phyloP scores from a whole-genome alignment of 495 filamentous ascomycete genomes.

The Aspergillus cavernicola region DNA sequence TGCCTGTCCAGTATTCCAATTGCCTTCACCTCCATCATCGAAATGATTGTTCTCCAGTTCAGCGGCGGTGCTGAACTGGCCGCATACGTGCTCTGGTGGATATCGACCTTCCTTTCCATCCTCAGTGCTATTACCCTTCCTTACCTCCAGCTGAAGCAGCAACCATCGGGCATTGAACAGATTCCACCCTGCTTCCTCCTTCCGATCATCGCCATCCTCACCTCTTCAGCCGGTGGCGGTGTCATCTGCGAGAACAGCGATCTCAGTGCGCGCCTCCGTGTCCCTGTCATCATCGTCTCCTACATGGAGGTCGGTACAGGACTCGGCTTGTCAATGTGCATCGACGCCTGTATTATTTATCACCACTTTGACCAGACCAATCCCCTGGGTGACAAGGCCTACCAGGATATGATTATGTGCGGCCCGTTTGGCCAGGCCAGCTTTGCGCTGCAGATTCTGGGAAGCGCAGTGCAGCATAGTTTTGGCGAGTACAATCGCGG shows the following conservation, averaged over 20 bases:
- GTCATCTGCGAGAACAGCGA: conserved; percentile 18
- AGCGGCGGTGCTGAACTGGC: conserved; percentile 16
- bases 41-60: conserved; percentile 24
- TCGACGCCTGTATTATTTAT: conserved; percentile 22
- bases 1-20: conserved; percentile 32
- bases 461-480: conserved; percentile 18
- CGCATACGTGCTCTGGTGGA: conserved; percentile 32
- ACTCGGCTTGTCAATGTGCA: conserved; percentile 21
- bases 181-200: conserved; percentile 22
- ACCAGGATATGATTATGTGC: conserved; percentile 37
- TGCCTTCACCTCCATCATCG: conserved; percentile 26
- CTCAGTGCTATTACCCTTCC: conserved; percentile 22
- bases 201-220: conserved; percentile 28
- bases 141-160: conserved; percentile 27
- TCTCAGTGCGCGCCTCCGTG: conserved; percentile 24
- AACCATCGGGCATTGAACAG: conserved; percentile 20
- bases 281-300: conserved; percentile 30
- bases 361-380: conserved; percentile 25
- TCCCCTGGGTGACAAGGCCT: conserved; percentile 20
- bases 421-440: conserved; percentile 33
- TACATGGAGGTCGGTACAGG: conserved; percentile 32
- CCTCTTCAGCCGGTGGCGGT: conserved; percentile 29
- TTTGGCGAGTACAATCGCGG: conserved; percentile 29
- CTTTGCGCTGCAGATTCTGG: conserved; percentile 30
- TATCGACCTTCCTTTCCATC: conserved; percentile 22